Evolutionary conservation across 768 basidiomycete genomes (phyloP), one percentile per base, ranked within the genome.

Genomic region (Punctularia strigosozonata): DNA sequence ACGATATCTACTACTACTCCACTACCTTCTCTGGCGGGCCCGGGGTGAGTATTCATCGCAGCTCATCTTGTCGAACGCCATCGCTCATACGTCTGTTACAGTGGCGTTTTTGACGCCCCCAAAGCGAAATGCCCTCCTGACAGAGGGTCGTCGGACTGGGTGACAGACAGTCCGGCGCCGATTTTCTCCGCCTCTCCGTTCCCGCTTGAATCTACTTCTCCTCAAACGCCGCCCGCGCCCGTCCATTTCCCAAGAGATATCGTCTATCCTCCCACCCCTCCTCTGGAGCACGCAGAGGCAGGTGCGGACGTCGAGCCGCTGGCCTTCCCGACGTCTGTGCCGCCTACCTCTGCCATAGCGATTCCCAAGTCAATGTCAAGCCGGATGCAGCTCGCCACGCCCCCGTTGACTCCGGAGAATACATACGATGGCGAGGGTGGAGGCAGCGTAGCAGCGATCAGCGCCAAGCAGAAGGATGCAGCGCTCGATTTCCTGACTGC

Each of bases 71-170:
- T n/a, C 38, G 15, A n/a, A 5, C 8, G 13, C 40, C 21, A 18
- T 19, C 36, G 23, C 32, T 25, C 21, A 40, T 22, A 13, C 34
- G n/a, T 19, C 32, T 30, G 24, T 32, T 5, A 20, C 44, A 88
- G 87, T 90, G 87, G 87, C 80, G 86, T 66, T 87, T 90, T 90
- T 90, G 87, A 90, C 86, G 69, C 66, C 71, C 84, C 86, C 50
- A 79, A 72, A 54, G 63, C 63, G 48, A 90, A 90, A 90, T 90
- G 87, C 87, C 87, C 86, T 85, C 86, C 85, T 51, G 80, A 85
- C 57, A 56, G 87, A 82, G 87, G 87, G 87, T 90, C 87, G 85
- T 79, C 76, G 70, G 77, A 73, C 73, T 80, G 84, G 75, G 87
- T 90, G 87, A 90, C 81, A 90, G 87, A 74, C 83, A 72, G 77